A percentile compares a stretch with the other conserved stretches of the same genome.
phyloP scores from a whole-genome alignment of 345 rosid species.

The Eucalyptus marginata region DNA sequence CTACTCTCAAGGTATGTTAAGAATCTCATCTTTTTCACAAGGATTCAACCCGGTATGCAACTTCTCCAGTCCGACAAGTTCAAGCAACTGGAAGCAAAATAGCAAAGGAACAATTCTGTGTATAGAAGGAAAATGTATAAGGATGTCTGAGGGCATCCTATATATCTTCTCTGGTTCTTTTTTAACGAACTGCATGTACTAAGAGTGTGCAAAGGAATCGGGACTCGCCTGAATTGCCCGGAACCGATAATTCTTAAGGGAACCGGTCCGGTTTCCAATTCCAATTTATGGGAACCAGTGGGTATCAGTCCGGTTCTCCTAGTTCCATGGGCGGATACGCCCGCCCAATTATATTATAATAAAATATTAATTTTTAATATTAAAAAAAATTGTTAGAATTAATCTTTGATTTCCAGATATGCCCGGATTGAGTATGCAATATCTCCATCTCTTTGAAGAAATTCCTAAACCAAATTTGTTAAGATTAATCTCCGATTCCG shows the following conservation, averaged over 20 bases:
- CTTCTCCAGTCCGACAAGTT: neutral
- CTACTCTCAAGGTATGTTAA: neutral
- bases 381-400: too few relatives aligned
- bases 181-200: rapidly evolving
- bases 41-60: neutral
- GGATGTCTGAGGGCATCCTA: neutral
- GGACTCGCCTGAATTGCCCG: rapidly evolving
- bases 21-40: neutral
- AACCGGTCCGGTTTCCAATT: rapidly evolving
- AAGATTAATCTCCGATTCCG: too few relatives aligned
- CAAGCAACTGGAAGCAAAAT: neutral
- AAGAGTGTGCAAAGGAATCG: rapidly evolving
- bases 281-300: rapidly evolving
- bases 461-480: too few relatives aligned
- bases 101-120: neutral
- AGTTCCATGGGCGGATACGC: rapidly evolving
- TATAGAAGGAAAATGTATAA: neutral
- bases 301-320: rapidly evolving
- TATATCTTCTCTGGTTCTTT: neutral
- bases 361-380: too few relatives aligned
- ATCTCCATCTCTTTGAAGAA: too few relatives aligned
- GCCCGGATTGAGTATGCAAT: too few relatives aligned
- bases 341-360: too few relatives aligned
- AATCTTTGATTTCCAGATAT: too few relatives aligned
- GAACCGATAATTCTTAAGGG: rapidly evolving